phyloP scores from a whole-genome alignment of 495 filamentous ascomycete species.

The Annulohypoxylon nitens region DNA sequence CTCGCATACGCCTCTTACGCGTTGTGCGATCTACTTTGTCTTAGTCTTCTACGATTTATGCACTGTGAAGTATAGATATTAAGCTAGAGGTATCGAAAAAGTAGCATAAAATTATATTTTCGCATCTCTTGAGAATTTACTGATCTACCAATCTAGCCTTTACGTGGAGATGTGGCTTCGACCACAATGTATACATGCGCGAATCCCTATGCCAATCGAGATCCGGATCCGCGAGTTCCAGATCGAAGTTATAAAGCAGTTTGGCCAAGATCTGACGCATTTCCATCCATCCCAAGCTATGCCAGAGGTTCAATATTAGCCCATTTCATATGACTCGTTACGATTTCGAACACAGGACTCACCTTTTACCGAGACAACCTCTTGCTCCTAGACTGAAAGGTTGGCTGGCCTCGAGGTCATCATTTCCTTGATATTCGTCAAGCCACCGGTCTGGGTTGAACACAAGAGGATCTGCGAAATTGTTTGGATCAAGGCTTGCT shows the following conservation, averaged over 20 bases:
- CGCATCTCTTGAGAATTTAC: not conserved
- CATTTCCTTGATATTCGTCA: not conserved
- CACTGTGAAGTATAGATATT: not conserved
- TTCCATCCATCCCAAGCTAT: conserved; percentile 6
- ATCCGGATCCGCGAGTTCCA: conserved; percentile 3
- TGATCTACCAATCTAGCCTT: not conserved
- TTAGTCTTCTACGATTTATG: not conserved
- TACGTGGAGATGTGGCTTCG: conserved; percentile 7
- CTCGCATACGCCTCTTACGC: not conserved
- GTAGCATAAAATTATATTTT: no score
- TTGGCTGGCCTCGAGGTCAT: conserved; percentile 3
- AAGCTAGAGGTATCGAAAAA: no score
- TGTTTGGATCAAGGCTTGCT: not conserved
- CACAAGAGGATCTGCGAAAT: not conserved
- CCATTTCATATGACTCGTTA: not conserved
- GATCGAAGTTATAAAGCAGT: not conserved
- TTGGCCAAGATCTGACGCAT: conserved; percentile 4
- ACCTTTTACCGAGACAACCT: conserved; percentile 4
- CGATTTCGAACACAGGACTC: not conserved
- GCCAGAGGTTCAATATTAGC: not conserved
- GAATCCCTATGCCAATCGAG: conserved; percentile 6
- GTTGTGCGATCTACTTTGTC: not conserved
- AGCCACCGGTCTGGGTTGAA: conserved; percentile 3
- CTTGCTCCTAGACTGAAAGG: conserved; percentile 4
- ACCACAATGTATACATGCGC: conserved; percentile 5